A percentile compares a stretch with the other conserved stretches of the same genome.
Evolutionary conservation across 768 basidiomycete species (phyloP).

Genomic region (Tephrocybe rancida): DNA sequence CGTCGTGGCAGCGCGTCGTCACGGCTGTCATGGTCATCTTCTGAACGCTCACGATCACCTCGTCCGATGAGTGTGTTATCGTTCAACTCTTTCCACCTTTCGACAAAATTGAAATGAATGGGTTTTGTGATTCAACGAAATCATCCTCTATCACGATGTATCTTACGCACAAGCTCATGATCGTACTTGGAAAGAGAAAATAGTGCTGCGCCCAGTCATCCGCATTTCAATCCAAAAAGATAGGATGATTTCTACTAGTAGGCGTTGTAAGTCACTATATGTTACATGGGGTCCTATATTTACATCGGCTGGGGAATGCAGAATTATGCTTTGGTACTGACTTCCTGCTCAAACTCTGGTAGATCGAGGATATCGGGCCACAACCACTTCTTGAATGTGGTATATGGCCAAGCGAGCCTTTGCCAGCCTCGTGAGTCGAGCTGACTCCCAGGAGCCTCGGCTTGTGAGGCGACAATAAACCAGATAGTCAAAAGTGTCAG

Average conservation of each 20-base stretch:
- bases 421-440: conserved; percentile 5
- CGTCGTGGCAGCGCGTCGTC: conserved; percentile 15
- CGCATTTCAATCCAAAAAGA: no score
- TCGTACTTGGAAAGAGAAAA: no score
- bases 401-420: conserved; percentile 16
- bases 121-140: no score
- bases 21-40: conserved; percentile 17
- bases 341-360: neutral
- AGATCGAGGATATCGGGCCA: neutral
- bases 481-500: conserved; percentile 46
- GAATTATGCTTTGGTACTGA: neutral
- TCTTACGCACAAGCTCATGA: no score
- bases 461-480: conserved; percentile 48
- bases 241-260: no score
- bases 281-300: no score
- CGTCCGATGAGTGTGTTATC: conserved; percentile 17
- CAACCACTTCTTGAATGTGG: neutral
- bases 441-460: conserved; percentile 5
- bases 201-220: no score
- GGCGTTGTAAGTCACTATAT: no score
- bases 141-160: no score
- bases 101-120: neutral
- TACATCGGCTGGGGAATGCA: no score
- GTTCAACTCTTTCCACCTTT: conserved; percentile 11
- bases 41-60: conserved; percentile 14